Evolutionary conservation across 2,329 filamentous ascomycete species (phyloP), one percentile per base, ranked within the genome.

Genomic region (Nigrograna mackinnonii): DNA sequence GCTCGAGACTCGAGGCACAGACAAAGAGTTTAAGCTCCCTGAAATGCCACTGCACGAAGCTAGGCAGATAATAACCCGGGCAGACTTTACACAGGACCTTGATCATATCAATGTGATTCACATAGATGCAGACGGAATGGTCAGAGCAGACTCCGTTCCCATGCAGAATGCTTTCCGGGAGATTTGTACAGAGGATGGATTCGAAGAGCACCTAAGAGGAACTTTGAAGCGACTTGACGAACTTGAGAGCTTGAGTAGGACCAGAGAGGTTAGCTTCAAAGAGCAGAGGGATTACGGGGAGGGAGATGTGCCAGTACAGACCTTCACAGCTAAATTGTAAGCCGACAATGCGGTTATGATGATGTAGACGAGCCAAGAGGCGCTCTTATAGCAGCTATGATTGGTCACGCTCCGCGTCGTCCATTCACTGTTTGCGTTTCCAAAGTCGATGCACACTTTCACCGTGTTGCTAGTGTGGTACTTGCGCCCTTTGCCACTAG

Each of bases 61-160:
- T 4, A 56, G 64, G 45, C 80, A 97, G 66, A 86, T 96, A 62
- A 96, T 96, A 88, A 97, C 92, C 9, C 80, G 94, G 40, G 87
- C 90, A 40, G 94, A 97, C 68, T 97, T 96, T 65, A 90, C 97
- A 51, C 83, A 91, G 50, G 79, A 83, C 42, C 91, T 96, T 59
- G 94, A 97, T 69, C 89, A 92, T 53, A 82, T 94, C 54, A 97
- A 97, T 60, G 80, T 97, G 35, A 95, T 97, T 68, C 95, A 89
- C 47, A 97, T 99, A 57, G 92, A 95, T 43, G 89, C 86, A 41
- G 79, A 80, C 28, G 90, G 91, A 7, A 87, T 88, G 67, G 94
- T 97, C 5, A 83, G 92, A 24, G 92, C 94, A 1, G 92, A 95
- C 64, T 94, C 87, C 2, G 91, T 97, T 31, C 91, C 94, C 0